phyloP scores from a whole-genome alignment of 108 stramenopile genomes.

The Nitzschia putrida region DNA sequence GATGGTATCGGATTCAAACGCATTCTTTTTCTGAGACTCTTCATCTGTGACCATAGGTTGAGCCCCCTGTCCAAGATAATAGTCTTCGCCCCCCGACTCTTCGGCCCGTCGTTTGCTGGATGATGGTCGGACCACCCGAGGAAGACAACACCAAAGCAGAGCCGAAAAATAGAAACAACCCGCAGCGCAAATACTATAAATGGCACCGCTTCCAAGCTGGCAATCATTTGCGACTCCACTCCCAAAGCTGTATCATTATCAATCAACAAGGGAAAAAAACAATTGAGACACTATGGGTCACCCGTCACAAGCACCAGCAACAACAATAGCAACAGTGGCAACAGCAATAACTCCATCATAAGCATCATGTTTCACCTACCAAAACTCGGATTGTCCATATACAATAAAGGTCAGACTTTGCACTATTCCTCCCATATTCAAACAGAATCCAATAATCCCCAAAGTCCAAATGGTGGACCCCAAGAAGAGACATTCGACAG shows the following conservation, averaged over 20 bases:
- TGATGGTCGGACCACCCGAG: background rate
- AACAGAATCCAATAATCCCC: background rate
- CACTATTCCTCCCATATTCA: background rate
- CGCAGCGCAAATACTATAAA: background rate
- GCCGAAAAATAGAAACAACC: constrained; percentile 10
- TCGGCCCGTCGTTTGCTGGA: background rate
- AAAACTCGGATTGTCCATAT: constrained; percentile 22
- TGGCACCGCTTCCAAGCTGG: constrained; percentile 1
- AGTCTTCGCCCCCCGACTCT: background rate
- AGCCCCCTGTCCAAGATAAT: constrained; percentile 1
- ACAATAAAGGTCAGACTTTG: constrained; percentile 12
- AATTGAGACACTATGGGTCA: background rate
- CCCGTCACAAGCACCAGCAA: too few relatives aligned
- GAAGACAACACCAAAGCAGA: constrained; percentile 12
- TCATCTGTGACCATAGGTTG: background rate
- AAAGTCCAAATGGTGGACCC: background rate
- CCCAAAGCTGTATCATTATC: background rate
- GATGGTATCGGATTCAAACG: background rate
- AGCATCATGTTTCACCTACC: background rate
- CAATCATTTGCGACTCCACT: background rate
- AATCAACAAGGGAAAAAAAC: background rate
- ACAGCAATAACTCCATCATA: background rate
- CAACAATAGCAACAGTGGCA: too few relatives aligned
- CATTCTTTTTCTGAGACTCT: background rate
- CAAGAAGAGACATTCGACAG: constrained; percentile 6